phyloP scores from a whole-genome alignment of 192 early-diverging fungal genomes.

The Chytriomyces hyalinus region DNA sequence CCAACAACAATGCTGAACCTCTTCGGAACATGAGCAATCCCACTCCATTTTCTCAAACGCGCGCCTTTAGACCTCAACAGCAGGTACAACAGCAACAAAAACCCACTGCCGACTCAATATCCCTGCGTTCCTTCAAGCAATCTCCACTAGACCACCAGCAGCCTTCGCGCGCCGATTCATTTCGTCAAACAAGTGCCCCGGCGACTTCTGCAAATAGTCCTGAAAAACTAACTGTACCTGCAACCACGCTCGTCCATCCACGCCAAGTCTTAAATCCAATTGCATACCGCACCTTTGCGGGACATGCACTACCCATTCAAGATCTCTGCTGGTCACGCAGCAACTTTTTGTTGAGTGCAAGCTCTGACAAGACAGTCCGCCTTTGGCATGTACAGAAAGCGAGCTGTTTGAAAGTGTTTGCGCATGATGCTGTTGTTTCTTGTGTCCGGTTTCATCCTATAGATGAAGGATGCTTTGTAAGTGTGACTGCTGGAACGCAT shows the following conservation, averaged over 20 bases:
- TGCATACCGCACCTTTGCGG: constrained; percentile 75
- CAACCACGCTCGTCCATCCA: too few relatives aligned
- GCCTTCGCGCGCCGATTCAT: too few relatives aligned
- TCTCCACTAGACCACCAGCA: not conserved
- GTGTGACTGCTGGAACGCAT: constrained; percentile 55
- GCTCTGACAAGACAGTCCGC: constrained; percentile 77
- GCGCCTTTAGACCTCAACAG: not conserved
- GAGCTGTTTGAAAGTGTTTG: constrained; percentile 80
- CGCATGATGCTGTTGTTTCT: constrained; percentile 79
- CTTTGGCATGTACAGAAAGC: constrained; percentile 79
- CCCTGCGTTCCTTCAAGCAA: constrained; percentile 6
- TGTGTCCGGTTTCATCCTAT: constrained; percentile 81
- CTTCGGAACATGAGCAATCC: too few relatives aligned
- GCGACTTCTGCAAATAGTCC: too few relatives aligned
- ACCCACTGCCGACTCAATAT: constrained; percentile 17
- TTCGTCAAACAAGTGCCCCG: too few relatives aligned
- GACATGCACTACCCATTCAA: constrained; percentile 75
- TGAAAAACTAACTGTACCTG: too few relatives aligned
- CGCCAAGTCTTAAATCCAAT: constrained; percentile 33
- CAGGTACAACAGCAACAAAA: constrained; percentile 19
- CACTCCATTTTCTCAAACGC: too few relatives aligned
- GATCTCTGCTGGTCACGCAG: constrained; percentile 59
- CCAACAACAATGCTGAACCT: too few relatives aligned
- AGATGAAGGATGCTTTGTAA: constrained; percentile 82
- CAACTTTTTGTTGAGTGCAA: constrained; percentile 80